These are phyloP conservation scores for Salix arbutifolia DNA, from an alignment of 345 rosid species.

Conservation along the genomic window DNA sequence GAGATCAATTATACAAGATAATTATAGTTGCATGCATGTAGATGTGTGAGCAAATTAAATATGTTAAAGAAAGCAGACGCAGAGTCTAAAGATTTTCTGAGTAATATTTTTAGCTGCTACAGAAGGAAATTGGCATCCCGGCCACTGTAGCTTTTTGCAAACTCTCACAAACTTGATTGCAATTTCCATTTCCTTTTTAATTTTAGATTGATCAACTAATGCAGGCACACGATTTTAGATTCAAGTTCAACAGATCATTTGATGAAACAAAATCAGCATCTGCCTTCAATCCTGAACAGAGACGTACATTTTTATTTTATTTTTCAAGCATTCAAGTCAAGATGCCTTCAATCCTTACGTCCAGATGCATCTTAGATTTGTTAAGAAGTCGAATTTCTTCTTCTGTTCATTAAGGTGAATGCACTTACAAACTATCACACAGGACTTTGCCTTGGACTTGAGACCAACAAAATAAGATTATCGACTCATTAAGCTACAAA, in stretches of 20 bases:
- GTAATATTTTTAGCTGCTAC: not conserved
- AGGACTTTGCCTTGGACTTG: not conserved
- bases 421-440: not conserved
- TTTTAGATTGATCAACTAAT: not conserved
- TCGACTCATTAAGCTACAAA: too few species aligned
- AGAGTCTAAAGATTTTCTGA: not conserved
- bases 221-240: not conserved
- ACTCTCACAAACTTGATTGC: too few species aligned
- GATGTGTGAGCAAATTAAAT: not conserved
- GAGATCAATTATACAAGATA: not conserved
- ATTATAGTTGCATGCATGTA: not conserved
- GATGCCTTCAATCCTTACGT: not conserved
- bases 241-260: not conserved
- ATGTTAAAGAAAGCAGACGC: not conserved
- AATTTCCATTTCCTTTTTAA: too few species aligned
- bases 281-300: not conserved
- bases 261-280: not conserved
- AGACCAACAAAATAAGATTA: too few species aligned
- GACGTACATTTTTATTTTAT: not conserved
- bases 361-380: not conserved
- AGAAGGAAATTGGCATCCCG: not conserved
- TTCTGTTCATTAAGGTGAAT: not conserved
- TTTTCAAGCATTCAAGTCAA: not conserved
- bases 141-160: too few species aligned
- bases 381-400: not conserved